Evolutionary conservation across 208 protist genomes (phyloP).

Genomic region (Vickermania ingenoplastis): DNA sequence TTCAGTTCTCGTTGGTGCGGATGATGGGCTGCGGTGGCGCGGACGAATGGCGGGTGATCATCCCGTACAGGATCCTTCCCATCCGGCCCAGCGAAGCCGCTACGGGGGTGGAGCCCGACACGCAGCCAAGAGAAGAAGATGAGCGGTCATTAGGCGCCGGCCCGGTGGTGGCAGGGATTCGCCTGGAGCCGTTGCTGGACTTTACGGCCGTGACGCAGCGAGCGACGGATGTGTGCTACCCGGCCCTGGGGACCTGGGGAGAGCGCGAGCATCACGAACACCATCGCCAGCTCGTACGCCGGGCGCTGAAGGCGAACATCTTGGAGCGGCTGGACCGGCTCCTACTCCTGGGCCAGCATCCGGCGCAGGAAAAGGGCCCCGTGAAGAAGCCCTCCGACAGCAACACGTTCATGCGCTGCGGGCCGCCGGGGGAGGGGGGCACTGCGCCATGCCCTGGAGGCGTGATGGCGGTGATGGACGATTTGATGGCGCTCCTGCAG

Average conservation of each 20-base stretch:
- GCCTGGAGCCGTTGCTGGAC: constrained; percentile 5
- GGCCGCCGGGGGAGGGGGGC: no score
- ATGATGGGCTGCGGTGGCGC: constrained; percentile 35
- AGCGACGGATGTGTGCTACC: constrained; percentile 69
- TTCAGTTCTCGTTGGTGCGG: constrained; percentile 56
- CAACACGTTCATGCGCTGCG: no score
- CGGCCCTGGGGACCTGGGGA: constrained; percentile 63
- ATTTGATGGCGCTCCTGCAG: no score
- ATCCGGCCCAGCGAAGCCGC: background rate
- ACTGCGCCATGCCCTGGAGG: no score
- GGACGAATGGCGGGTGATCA: constrained; percentile 58
- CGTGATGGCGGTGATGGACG: no score
- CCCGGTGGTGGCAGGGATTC: background rate
- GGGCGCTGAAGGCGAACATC: constrained; percentile 32
- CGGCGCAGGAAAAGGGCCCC: no score
- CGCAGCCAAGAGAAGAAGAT: background rate
- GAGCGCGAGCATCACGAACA: constrained; percentile 43
- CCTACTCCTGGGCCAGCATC: no score
- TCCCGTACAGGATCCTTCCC: constrained; percentile 40
- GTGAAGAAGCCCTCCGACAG: no score
- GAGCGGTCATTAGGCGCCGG: background rate
- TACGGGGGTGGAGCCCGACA: background rate
- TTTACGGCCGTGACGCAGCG: constrained; percentile 65
- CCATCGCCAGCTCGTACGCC: constrained; percentile 28
- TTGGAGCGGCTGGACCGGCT: constrained; percentile 37